These are phyloP conservation scores for Rhodotorula mucilaginosa DNA, from an alignment of 1,284 basidiomycete species.

Conservation along the genomic window DNA sequence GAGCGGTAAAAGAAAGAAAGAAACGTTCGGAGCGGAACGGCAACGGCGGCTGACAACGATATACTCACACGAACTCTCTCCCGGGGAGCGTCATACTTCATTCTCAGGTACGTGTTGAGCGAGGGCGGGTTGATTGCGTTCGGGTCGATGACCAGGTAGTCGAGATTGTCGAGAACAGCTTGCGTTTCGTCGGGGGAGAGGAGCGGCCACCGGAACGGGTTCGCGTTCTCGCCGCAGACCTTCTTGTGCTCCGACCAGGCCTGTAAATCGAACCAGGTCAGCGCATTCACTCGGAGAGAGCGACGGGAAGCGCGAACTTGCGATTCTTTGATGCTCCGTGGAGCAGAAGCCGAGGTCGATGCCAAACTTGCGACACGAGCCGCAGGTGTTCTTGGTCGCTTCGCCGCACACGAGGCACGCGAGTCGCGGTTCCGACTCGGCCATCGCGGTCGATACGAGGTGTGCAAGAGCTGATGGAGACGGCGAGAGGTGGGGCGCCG, in stretches of 20 bases:
- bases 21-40: too few species aligned
- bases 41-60: neutral
- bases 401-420: neutral
- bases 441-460: neutral
- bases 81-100: neutral
- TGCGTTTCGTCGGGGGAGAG: neutral
- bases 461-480: neutral
- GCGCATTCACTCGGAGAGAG: accelerated
- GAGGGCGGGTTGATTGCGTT: neutral
- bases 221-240: neutral
- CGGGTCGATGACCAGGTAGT: neutral
- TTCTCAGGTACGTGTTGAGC: neutral
- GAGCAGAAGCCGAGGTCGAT: neutral
- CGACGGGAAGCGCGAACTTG: neutral
- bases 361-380: neutral
- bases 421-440: too few species aligned
- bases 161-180: neutral
- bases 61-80: neutral
- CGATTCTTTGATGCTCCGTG: neutral
- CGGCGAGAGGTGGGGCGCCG: too few species aligned
- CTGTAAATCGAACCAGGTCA: neutral
- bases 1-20: too few species aligned
- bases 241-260: slow-evolving; percentile 1
- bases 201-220: slow-evolving; percentile 13
- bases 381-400: neutral